Percentiles rank a stretch among this genome's conserved stretches.
Evolutionary conservation across 352 stramenopile species (phyloP).

Genomic region (Phytophthora sojae): DNA sequence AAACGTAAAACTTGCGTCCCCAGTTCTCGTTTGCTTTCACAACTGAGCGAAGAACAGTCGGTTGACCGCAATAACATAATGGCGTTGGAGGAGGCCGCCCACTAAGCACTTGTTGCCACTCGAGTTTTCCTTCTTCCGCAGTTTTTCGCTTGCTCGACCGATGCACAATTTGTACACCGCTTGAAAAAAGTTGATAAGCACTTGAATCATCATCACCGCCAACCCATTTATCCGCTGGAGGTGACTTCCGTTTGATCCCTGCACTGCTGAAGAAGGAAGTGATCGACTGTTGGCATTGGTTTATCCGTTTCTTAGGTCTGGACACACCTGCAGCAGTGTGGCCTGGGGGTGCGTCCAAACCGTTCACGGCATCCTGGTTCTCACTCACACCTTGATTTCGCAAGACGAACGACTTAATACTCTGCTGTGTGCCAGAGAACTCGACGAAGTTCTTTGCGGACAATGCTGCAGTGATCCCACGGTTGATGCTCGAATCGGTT

Average conservation of each 20-base stretch:
- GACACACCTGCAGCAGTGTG: background rate
- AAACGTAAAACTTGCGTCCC: conserved; percentile 89
- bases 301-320: conserved; percentile 20
- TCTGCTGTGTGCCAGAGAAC: conserved; percentile 82
- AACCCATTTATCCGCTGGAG: background rate
- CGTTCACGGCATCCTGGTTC: conserved; percentile 4
- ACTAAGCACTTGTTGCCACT: conserved; percentile 77
- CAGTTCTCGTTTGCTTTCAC: conserved; percentile 85
- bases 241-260: conserved; percentile 22
- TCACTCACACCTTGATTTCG: conserved; percentile 10
- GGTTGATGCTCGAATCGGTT: conserved; percentile 18
- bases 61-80: conserved; percentile 69
- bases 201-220: conserved; percentile 2
- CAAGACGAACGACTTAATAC: conserved; percentile 58
- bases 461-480: conserved; percentile 42
- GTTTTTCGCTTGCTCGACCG: conserved; percentile 47
- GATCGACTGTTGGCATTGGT: conserved; percentile 53
- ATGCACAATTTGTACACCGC: conserved; percentile 17
- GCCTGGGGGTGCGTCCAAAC: background rate
- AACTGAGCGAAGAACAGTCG: conserved; percentile 78
- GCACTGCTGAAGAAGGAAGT: conserved; percentile 56
- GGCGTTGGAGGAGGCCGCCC: conserved; percentile 66
- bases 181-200: conserved; percentile 21
- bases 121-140: conserved; percentile 36
- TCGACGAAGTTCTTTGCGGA: conserved; percentile 80